Percentiles rank a stretch among this genome's conserved stretches.
Evolutionary conservation across 2,329 filamentous ascomycete species (phyloP).

Genomic region (Verticillium nubilum): DNA sequence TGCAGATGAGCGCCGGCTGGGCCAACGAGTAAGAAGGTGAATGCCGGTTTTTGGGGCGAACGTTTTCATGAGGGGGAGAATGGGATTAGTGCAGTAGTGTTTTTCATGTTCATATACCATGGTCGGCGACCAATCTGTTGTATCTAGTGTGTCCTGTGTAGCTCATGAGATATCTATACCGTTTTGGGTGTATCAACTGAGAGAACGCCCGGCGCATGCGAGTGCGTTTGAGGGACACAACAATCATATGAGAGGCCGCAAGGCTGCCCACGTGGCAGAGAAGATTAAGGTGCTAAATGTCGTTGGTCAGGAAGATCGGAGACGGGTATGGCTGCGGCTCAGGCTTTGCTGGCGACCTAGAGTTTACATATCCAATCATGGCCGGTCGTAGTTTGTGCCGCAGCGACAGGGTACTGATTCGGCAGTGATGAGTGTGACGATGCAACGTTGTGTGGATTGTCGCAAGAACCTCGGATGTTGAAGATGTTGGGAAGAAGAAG

Average conservation of each 20-base stretch:
- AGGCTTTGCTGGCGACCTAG: not conserved
- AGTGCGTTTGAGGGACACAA: not conserved
- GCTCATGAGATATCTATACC: not conserved
- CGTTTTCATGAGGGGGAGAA: not conserved
- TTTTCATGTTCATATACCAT: not conserved
- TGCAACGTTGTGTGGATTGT: not conserved
- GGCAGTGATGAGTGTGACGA: not conserved
- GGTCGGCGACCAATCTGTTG: not conserved
- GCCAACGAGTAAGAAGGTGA: not conserved
- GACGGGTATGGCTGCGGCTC: not conserved
- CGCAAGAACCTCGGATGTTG: not conserved
- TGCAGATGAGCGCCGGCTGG: constrained; percentile 76
- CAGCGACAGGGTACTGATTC: not conserved
- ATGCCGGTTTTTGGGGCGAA: not conserved
- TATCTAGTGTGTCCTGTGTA: not conserved
- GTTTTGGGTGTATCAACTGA: not conserved
- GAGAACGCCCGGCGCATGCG: too few species aligned
- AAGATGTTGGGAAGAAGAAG: not conserved
- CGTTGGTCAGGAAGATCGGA: not conserved
- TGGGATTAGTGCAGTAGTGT: not conserved
- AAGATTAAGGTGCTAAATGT: not conserved
- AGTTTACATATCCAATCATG: not conserved
- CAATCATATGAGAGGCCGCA: not conserved
- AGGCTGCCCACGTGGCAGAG: not conserved
- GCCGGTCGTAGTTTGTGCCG: not conserved